These are phyloP conservation scores for Sporothrix dimorphospora DNA, from an alignment of 2,329 filamentous ascomycete species.

Conservation along the genomic window DNA sequence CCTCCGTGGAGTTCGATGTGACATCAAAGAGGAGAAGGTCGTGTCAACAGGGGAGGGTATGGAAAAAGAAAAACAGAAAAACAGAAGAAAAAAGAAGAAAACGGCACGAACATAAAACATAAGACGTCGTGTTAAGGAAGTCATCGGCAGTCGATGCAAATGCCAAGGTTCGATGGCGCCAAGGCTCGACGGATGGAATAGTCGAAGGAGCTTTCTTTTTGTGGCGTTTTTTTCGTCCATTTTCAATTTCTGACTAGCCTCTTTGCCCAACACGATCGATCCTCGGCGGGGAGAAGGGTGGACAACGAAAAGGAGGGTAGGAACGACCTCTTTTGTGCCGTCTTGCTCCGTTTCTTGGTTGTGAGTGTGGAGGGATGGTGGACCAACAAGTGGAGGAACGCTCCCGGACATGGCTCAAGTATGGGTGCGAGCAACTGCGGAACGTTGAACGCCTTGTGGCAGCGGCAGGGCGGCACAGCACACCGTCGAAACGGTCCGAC, in stretches of 20 bases:
- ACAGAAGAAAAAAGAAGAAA: not conserved
- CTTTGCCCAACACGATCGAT: not conserved
- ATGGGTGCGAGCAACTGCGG: not conserved
- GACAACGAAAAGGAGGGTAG: not conserved
- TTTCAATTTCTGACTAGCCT: constrained; percentile 12
- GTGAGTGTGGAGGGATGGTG: not conserved
- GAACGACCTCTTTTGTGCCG: not conserved
- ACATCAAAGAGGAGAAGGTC: not conserved
- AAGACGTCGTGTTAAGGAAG: not conserved
- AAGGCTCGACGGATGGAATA: not conserved
- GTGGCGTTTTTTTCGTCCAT: not conserved
- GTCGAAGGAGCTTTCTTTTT: not conserved
- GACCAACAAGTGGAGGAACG: not conserved
- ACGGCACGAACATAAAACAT: not conserved
- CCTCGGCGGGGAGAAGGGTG: not conserved
- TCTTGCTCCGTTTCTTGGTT: not conserved
- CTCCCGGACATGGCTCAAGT: not conserved
- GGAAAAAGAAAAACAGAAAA: not conserved
- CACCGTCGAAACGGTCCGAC: not conserved
- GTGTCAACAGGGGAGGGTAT: not conserved
- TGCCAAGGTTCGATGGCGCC: constrained; percentile 5
- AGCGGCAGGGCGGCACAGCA: constrained; percentile 10
- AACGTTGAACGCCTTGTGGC: not conserved
- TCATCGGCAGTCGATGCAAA: constrained; percentile 2
- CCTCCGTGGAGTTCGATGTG: not conserved